phyloP scores from a whole-genome alignment of 495 filamentous ascomycete genomes.

The Amorphotheca resinae region DNA sequence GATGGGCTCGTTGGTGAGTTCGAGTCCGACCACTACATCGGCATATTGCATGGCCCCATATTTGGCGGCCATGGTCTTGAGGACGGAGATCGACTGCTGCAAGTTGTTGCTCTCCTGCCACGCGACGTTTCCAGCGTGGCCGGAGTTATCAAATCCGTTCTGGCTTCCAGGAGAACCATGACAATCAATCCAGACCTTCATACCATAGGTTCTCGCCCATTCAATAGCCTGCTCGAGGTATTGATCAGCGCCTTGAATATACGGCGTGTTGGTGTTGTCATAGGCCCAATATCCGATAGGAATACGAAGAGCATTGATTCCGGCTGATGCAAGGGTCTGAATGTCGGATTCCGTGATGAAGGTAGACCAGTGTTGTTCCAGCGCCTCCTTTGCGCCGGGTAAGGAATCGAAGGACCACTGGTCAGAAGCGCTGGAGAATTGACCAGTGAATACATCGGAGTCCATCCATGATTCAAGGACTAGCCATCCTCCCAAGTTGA shows the following conservation, averaged over 20 bases:
- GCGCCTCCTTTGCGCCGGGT: constrained; percentile 8
- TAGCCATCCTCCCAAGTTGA: constrained; percentile 27
- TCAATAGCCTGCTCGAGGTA: constrained; percentile 30
- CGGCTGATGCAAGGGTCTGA: constrained; percentile 22
- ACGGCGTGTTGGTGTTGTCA: constrained; percentile 25
- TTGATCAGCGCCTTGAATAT: constrained; percentile 23
- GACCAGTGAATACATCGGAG: constrained; percentile 21
- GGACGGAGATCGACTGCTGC: constrained; percentile 23
- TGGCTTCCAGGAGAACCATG: constrained; percentile 30
- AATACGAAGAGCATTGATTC: constrained; percentile 31
- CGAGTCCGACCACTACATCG: constrained; percentile 30
- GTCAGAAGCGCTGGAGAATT: constrained; percentile 20
- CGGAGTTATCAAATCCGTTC: constrained; percentile 32
- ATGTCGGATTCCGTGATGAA: constrained; percentile 29
- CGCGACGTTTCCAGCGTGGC: constrained; percentile 22
- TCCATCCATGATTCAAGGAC: constrained; percentile 29
- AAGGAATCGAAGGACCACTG: constrained; percentile 26
- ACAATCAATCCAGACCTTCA: constrained; percentile 30
- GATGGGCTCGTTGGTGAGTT: constrained; percentile 31
- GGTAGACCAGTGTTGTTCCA: constrained; percentile 24
- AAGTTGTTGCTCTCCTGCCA: constrained; percentile 29
- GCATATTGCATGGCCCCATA: constrained; percentile 29
- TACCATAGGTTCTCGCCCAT: constrained; percentile 26
- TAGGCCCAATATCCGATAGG: constrained; percentile 33
- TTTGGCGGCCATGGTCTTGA: constrained; percentile 28